phyloP scores from a whole-genome alignment of 805 yeast species.

The Candida maesae region DNA sequence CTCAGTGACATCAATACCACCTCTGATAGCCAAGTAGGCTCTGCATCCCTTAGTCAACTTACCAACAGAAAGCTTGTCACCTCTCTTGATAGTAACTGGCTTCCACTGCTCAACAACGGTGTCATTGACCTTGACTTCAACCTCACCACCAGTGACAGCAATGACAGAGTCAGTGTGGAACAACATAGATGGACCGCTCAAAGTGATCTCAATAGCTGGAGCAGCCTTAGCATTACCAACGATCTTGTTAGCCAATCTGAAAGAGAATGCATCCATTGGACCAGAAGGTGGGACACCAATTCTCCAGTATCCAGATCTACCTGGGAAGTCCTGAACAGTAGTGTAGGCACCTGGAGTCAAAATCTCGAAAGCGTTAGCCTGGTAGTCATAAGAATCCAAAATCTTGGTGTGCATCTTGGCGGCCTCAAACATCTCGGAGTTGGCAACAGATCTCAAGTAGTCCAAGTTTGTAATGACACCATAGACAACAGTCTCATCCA shows the following conservation, averaged over 20 bases:
- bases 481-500: conserved; percentile 79
- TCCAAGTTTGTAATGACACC: conserved; percentile 92
- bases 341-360: conserved; percentile 91
- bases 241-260: conserved; percentile 82
- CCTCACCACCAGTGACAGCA: conserved; percentile 85
- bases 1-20: conserved; percentile 92
- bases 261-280: conserved; percentile 93
- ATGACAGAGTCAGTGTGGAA: conserved; percentile 80
- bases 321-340: conserved; percentile 94
- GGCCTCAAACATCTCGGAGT: conserved; percentile 76
- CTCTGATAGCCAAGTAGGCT: conserved; percentile 83
- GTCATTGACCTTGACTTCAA: conserved; percentile 64
- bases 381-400: conserved; percentile 74
- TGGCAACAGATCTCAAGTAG: conserved; percentile 80
- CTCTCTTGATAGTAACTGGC: conserved; percentile 67
- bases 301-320: conserved; percentile 66
- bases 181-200: conserved; percentile 78
- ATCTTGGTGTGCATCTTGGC: conserved; percentile 87
- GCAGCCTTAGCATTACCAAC: conserved; percentile 83
- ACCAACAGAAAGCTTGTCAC: conserved; percentile 78
- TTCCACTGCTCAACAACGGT: conserved; percentile 55
- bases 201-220: conserved; percentile 88
- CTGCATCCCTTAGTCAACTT: conserved; percentile 82
- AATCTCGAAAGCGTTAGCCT: conserved; percentile 82
- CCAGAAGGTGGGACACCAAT: conserved; percentile 97